Percentiles rank a stretch among this genome's conserved stretches.
Conservation (phyloP, 2,329 filamentous ascomycete species). For the Calonectria ilicicola region DNA sequence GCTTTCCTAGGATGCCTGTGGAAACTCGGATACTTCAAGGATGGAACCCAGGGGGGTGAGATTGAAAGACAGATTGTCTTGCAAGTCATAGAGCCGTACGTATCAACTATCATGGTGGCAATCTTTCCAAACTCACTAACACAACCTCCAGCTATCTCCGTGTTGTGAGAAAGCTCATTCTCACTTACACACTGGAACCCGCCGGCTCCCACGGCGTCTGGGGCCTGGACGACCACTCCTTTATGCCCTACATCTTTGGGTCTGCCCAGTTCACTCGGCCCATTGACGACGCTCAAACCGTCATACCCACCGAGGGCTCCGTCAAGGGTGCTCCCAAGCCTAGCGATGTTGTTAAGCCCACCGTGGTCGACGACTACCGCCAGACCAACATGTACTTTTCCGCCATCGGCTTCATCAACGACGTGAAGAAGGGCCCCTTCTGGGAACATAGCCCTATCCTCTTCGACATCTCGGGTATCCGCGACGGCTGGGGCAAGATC, state of each 20-base stretch:
- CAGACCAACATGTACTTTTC: slow-evolving; percentile 89
- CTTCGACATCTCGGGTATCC: slow-evolving; percentile 93
- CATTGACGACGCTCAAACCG: slow-evolving; percentile 68
- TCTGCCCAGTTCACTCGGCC: slow-evolving; percentile 89
- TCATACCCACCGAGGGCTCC: slow-evolving; percentile 83
- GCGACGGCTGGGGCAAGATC: slow-evolving; percentile 97
- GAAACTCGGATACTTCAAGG: slow-evolving; percentile 85
- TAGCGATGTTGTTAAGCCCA: slow-evolving; percentile 72
- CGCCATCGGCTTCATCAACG: slow-evolving; percentile 95
- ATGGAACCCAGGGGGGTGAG: slow-evolving; percentile 62
- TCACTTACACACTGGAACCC: slow-evolving; percentile 92
- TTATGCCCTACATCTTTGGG: slow-evolving; percentile 93
- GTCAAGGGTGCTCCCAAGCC: slow-evolving; percentile 78
- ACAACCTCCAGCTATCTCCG: slow-evolving; percentile 73
- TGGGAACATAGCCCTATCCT: slow-evolving; percentile 97
- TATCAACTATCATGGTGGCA: slow-evolving; percentile 35
- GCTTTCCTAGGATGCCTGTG: slow-evolving; percentile 91
- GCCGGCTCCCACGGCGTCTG: slow-evolving; percentile 97
- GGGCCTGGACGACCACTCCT: slow-evolving; percentile 98
- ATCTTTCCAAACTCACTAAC: neutral
- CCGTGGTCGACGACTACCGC: slow-evolving; percentile 74
- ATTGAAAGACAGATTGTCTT: slow-evolving; percentile 85
- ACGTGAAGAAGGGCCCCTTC: slow-evolving; percentile 95
- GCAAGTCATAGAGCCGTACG: slow-evolving; percentile 84
- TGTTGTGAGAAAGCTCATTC: slow-evolving; percentile 84